Conservation (phyloP, 352 stramenopile genomes). For the Porosira glacialis region DNA sequence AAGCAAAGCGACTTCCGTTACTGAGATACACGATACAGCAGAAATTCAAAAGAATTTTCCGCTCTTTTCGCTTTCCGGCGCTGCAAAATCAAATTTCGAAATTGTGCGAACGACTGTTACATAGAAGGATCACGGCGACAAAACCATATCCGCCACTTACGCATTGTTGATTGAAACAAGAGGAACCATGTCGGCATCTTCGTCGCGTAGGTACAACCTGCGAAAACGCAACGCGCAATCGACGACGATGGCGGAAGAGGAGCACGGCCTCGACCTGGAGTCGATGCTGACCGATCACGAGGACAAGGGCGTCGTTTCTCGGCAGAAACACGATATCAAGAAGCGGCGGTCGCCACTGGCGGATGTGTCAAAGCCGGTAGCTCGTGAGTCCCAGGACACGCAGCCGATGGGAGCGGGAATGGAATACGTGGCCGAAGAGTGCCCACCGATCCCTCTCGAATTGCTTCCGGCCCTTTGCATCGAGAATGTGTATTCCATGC, state of each 20-base stretch:
- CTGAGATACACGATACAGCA: too few relatives aligned
- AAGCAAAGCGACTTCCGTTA: too few relatives aligned
- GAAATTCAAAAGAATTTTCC: too few relatives aligned
- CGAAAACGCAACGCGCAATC: conserved; percentile 27
- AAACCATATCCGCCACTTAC: too few relatives aligned
- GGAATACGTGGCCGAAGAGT: conserved; percentile 27
- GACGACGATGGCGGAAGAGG: conserved; percentile 17
- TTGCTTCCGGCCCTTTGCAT: conserved; percentile 34
- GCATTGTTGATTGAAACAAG: too few relatives aligned
- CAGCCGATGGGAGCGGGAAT: conserved; percentile 16
- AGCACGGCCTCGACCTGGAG: conserved; percentile 34
- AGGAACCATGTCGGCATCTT: conserved; percentile 10
- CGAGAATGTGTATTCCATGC: conserved; percentile 22
- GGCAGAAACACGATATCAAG: conserved; percentile 32
- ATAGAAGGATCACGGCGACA: too few relatives aligned
- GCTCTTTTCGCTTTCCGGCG: too few relatives aligned
- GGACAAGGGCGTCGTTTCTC: conserved; percentile 15
- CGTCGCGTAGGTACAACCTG: conserved; percentile 3
- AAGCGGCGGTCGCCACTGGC: too few relatives aligned
- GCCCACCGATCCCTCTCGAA: conserved; percentile 35
- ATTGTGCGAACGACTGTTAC: too few relatives aligned
- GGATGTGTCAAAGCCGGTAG: too few relatives aligned
- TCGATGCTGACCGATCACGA: conserved; percentile 37
- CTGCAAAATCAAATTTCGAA: too few relatives aligned
- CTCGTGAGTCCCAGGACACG: conserved; percentile 14